Evolutionary conservation across 257 asterid genomes (phyloP).

Genomic region (Ajuga chamaepitys): DNA sequence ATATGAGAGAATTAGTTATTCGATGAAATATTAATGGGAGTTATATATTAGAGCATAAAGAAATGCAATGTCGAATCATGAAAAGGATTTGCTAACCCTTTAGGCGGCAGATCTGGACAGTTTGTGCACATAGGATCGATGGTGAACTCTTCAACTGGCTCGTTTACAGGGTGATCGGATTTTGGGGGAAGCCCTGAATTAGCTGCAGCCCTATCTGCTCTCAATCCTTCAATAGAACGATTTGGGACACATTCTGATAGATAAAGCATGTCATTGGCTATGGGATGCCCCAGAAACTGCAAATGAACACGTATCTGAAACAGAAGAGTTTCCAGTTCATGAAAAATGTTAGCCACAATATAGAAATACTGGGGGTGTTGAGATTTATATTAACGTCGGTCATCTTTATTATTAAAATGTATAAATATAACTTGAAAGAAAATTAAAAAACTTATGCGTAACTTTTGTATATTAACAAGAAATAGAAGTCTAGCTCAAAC

Average conservation of each 20-base stretch:
- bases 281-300: slow-evolving; percentile 79
- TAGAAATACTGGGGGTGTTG: background rate
- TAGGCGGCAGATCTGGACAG: slow-evolving; percentile 87
- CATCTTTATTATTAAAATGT: background rate
- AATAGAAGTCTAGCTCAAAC: background rate
- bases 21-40: background rate
- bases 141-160: slow-evolving; percentile 38
- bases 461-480: background rate
- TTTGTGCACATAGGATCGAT: slow-evolving; percentile 90
- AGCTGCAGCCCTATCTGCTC: slow-evolving; percentile 58
- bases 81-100: slow-evolving; percentile 51
- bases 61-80: background rate
- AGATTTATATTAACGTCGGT: background rate
- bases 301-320: slow-evolving; percentile 93
- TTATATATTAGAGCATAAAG: background rate
- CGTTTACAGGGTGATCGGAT: slow-evolving; percentile 21
- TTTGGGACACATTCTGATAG: slow-evolving; percentile 33
- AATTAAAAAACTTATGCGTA: background rate
- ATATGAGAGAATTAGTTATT: no score
- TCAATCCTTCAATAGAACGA: slow-evolving; percentile 37
- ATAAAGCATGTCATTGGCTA: slow-evolving; percentile 90
- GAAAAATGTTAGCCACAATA: background rate
- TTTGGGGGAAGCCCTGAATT: slow-evolving; percentile 22
- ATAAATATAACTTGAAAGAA: background rate
- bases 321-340: slow-evolving; percentile 6